Base-by-base conservation (phyloP, 371 early-diverging fungal genomes). In the Rhizomucor pusillus region DNA sequence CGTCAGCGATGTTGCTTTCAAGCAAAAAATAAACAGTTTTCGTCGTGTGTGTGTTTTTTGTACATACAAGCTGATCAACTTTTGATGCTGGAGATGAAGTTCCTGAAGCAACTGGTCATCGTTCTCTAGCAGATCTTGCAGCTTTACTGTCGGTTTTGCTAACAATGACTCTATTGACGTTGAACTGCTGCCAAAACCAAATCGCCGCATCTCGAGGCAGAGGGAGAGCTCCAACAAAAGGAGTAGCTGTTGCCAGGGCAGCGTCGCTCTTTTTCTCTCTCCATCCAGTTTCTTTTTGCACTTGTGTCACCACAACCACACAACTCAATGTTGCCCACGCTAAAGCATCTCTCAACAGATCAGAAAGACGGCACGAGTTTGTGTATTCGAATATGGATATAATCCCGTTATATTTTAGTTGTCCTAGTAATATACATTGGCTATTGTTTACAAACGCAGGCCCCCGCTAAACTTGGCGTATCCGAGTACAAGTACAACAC, bases 11-110 rank as follows among this genome's bases (percentile, higher is more conserved):
- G 7, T n/a, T 7, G 7, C 29, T 29, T 29, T 47, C 29, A 29
- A 13, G 13, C 36, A 13, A 22, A 19, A 12, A 6, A 53, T 18
- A 16, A 16, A 13, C n/a, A 29, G 29, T 7, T 29, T 3, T 29
- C 29, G 29, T 29, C 29, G n/a, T 46, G 20, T 18, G 46, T 48
- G n/a, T n/a, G 12, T 24, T 9, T 9, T 3, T 1, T 13, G 20
- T 5, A 54, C 61, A 36, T 62, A 62, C 62, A 62, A 62, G 22
- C 46, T 54, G 41, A 62, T 62, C 35, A 62, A 34, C 22, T 56
- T 50, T 34, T 52, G 50, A 56, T 62, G 56, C 43, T 56, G 62
- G 12, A 56, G 48, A 52, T 62, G 62, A 6, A 62, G 52, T 56
- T 62, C 56, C 48, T 62, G 62, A 13, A 62, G 43, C 19, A 60